Evolutionary conservation across 2,329 filamentous ascomycete species (phyloP).

Genomic region (Xylaria sp.): DNA sequence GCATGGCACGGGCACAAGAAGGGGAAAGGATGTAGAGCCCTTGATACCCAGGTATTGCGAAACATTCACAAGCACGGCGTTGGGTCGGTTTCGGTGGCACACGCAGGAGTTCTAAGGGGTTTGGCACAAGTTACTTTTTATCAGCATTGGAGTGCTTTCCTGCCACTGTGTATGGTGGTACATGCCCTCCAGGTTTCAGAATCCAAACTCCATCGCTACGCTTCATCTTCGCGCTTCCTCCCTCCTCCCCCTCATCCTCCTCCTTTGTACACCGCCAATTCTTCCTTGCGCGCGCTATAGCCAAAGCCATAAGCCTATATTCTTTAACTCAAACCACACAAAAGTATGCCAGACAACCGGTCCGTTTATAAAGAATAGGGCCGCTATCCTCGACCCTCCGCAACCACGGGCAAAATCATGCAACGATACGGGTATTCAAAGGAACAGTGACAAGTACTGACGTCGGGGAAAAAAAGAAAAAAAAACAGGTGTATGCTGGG

Average conservation of each 20-base stretch:
- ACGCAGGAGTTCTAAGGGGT: not conserved
- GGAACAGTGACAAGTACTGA: constrained; percentile 17
- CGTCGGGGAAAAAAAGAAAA: constrained; percentile 9
- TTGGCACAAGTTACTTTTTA: constrained; percentile 16
- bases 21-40: constrained; percentile 1
- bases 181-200: constrained; percentile 20
- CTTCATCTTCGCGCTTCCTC: constrained; percentile 5
- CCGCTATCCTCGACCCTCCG: too few species aligned
- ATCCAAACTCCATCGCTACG: constrained; percentile 27
- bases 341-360: not conserved
- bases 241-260: constrained; percentile 4
- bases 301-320: constrained; percentile 10
- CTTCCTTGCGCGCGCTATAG: constrained; percentile 16
- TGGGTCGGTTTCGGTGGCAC: constrained; percentile 10
- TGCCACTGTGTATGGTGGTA: constrained; percentile 32
- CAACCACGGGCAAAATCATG: not conserved
- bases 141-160: constrained; percentile 22
- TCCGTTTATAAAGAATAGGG: too few species aligned
- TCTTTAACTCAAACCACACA: not conserved
- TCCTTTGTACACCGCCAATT: constrained; percentile 3
- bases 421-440: constrained; percentile 31
- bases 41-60: constrained; percentile 24
- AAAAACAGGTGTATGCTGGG: constrained; percentile 1
- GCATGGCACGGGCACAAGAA: not conserved
- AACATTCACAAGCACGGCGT: constrained; percentile 14